These are phyloP conservation scores for Exophiala sideris DNA, from an alignment of 2,329 filamentous ascomycete species.

Conservation along the genomic window DNA sequence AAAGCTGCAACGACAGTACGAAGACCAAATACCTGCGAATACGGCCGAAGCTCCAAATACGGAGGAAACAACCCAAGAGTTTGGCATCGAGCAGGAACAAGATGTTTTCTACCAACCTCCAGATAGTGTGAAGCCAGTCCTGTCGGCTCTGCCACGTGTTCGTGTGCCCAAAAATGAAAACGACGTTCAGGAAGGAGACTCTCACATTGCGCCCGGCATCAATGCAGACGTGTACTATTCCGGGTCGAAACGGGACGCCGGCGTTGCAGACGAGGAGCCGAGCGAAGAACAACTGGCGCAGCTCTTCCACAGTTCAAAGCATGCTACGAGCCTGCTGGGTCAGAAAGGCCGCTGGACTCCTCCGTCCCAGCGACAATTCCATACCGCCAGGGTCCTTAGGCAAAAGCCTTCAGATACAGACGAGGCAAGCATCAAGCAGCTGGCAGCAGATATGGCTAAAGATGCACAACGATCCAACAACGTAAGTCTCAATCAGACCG, in stretches of 20 bases:
- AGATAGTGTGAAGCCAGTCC: conserved; percentile 43
- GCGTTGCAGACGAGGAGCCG: conserved; percentile 35
- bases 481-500: conserved; percentile 19
- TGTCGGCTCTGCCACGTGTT: conserved; percentile 53
- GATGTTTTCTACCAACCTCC: conserved; percentile 58
- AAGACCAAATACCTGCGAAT: conserved; percentile 52
- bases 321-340: conserved; percentile 50
- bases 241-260: conserved; percentile 26
- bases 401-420: conserved; percentile 26
- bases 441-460: conserved; percentile 48
- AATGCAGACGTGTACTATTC: conserved; percentile 57
- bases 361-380: conserved; percentile 13
- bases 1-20: conserved; percentile 47
- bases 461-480: conserved; percentile 35
- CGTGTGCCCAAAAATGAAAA: conserved; percentile 55
- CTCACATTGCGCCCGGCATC: conserved; percentile 42
- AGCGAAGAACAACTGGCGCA: conserved; percentile 59
- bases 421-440: conserved; percentile 41
- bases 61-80: conserved; percentile 27
- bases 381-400: conserved; percentile 13
- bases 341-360: conserved; percentile 38
- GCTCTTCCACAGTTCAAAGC: conserved; percentile 59
- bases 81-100: conserved; percentile 52
- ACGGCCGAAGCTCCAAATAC: conserved; percentile 43
- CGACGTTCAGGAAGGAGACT: conserved; percentile 43